Base-by-base conservation (phyloP, 2,329 filamentous ascomycete genomes). In the Coccinonectria pachysandricola region DNA sequence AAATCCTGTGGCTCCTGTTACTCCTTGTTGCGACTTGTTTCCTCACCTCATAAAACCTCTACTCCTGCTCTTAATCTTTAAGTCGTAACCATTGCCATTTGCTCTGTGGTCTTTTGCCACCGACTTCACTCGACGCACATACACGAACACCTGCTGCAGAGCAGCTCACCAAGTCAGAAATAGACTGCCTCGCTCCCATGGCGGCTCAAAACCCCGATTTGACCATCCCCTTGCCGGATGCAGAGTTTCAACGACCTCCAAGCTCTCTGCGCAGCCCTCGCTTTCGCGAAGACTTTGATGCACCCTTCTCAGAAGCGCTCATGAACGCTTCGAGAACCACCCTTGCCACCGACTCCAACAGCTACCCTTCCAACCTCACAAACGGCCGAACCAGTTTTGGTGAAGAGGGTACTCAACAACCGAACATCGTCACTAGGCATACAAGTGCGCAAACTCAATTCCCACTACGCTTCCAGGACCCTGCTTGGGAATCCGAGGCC, bases 241-340 rank as follows among this genome's bases (percentile, higher is more conserved):
- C 24, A 27, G 40, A 45, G 5, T 21, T 35, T 28, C 40, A 41
- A 22, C 39, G 28, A 27, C 32, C 39, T 15, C 32, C 28, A 20
- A 31, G 20, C 27, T 40, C 37, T 16, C 30, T 44, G 24, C 40
- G 43, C 27, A 51, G 43, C 24, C 54, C 54, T 9, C 49, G 53
- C 16, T 57, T 57, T 34, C 47, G 31, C 32, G 54, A 57, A 35
- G 50, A 57, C 28, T 57, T 57, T 31, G 46, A 57, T 31, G 54
- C 53, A 2, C 54, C 54, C 10, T 56, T 57, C 34, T 56, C 49
- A 18, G 47, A 50, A 34, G 46, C 45, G 6, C 41, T 57, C 15
- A 34, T 54, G 34, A 50, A 53, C 27, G 42, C 46, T 22, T 50
- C 49, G 1, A 37, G 36, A 16, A 47, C 44, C 11, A 48, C 48